Conservation (phyloP, 2,329 filamentous ascomycete genomes). For the Calonectria ilicicola region DNA sequence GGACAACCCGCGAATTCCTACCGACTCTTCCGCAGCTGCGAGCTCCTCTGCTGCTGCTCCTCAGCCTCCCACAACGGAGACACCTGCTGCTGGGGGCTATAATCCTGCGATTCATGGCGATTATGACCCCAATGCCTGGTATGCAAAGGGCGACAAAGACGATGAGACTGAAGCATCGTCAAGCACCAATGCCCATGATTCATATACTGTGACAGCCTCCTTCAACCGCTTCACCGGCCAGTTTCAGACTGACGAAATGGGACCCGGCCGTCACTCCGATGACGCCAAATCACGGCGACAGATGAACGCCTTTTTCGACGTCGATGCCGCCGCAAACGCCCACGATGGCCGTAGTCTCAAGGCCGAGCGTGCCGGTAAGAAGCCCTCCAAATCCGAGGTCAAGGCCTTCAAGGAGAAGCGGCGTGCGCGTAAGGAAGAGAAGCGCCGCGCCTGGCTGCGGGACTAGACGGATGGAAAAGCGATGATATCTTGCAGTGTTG, state of each 20-base stretch:
- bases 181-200: conserved; percentile 48
- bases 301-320: conserved; percentile 95
- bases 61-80: conserved; percentile 50
- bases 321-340: conserved; percentile 90
- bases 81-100: conserved; percentile 77
- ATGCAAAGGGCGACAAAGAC: conserved; percentile 73
- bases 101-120: conserved; percentile 96
- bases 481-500: background rate
- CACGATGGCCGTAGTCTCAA: conserved; percentile 93
- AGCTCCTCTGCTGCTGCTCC: conserved; percentile 43
- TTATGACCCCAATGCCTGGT: conserved; percentile 96
- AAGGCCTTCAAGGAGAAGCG: conserved; percentile 94
- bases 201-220: conserved; percentile 76
- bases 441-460: conserved; percentile 88
- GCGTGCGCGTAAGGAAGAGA: conserved; percentile 91
- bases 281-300: conserved; percentile 89
- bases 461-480: conserved; percentile 67
- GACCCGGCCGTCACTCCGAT: conserved; percentile 83
- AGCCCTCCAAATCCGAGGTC: conserved; percentile 85
- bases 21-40: conserved; percentile 49
- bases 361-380: conserved; percentile 88
- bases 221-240: conserved; percentile 94
- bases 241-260: conserved; percentile 77
- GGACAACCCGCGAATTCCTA: conserved; percentile 84
- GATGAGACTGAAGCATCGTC: conserved; percentile 46